These are phyloP conservation scores for Chaetomium cochliodes DNA, from an alignment of 495 filamentous ascomycete genomes.

Conservation along the genomic window DNA sequence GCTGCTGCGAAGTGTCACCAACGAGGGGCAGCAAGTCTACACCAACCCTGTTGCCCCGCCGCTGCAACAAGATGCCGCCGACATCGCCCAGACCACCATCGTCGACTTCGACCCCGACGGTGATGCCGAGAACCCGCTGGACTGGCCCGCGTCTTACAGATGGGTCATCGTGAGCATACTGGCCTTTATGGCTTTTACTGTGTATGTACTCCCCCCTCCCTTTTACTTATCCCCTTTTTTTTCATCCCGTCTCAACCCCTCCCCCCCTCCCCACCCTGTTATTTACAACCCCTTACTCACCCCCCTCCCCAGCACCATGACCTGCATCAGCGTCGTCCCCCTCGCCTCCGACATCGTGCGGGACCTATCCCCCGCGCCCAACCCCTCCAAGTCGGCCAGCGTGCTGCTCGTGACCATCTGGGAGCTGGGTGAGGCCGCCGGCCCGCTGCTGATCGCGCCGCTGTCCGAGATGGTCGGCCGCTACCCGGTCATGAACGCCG, in stretches of 20 bases:
- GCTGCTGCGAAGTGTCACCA: constrained; percentile 16
- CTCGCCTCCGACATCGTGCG: constrained; percentile 50
- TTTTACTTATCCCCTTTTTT: neutral
- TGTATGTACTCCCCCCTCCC: constrained; percentile 37
- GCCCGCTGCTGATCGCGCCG: constrained; percentile 59
- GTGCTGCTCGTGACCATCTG: constrained; percentile 60
- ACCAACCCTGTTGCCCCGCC: constrained; percentile 3
- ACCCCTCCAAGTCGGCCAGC: constrained; percentile 44
- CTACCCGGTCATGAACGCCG: constrained; percentile 52
- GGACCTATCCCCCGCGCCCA: constrained; percentile 43
- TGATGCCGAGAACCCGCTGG: constrained; percentile 53
- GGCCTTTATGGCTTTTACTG: constrained; percentile 54
- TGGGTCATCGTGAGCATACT: constrained; percentile 50
- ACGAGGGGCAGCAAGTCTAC: constrained; percentile 22
- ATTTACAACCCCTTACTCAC: neutral
- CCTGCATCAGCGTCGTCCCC: constrained; percentile 56
- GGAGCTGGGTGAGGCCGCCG: constrained; percentile 56
- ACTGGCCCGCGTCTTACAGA: constrained; percentile 53
- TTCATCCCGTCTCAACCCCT: neutral
- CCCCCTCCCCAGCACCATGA: constrained; percentile 46
- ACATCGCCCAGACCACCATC: constrained; percentile 36
- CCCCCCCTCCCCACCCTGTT: neutral
- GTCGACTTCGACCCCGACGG: constrained; percentile 49
- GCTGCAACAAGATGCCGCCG: neutral
- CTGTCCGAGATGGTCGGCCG: constrained; percentile 58